Percentiles rank a stretch among this genome's conserved stretches.
Conservation (phyloP, 495 filamentous ascomycete species). For the Hypomontagnella submonticulosa region DNA sequence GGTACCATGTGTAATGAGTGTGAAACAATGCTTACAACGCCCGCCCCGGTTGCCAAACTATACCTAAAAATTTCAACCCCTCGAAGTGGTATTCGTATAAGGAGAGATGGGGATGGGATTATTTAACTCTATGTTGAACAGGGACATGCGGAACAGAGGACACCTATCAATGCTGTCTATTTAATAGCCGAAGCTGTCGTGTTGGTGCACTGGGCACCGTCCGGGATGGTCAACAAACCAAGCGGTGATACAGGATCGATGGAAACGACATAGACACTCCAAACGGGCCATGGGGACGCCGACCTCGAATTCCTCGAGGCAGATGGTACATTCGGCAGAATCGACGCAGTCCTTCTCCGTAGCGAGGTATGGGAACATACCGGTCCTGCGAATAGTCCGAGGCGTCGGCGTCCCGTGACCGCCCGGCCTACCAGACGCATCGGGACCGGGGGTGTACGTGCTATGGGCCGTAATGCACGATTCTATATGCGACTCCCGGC, state of each 20-base stretch:
- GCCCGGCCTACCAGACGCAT: slow-evolving; percentile 14
- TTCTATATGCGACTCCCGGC: slow-evolving; percentile 79
- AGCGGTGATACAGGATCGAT: slow-evolving; percentile 71
- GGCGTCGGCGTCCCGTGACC: slow-evolving; percentile 42
- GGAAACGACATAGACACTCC: slow-evolving; percentile 95
- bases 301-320: slow-evolving; percentile 93
- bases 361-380: slow-evolving; percentile 74
- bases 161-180: background rate
- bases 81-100: slow-evolving; percentile 10
- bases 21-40: slow-evolving; percentile 16
- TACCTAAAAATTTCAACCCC: background rate
- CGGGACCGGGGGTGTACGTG: slow-evolving; percentile 45
- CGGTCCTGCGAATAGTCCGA: slow-evolving; percentile 53
- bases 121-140: slow-evolving; percentile 3
- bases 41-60: background rate
- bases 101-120: slow-evolving; percentile 3
- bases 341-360: slow-evolving; percentile 92
- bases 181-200: slow-evolving; percentile 61
- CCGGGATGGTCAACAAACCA: slow-evolving; percentile 65
- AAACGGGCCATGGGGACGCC: slow-evolving; percentile 84
- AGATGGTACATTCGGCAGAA: slow-evolving; percentile 90
- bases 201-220: slow-evolving; percentile 66
- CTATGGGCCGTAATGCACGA: slow-evolving; percentile 74
- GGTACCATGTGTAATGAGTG: slow-evolving; percentile 19
- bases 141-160: background rate